phyloP scores from a whole-genome alignment of 768 basidiomycete species.

The Chalciporus pseudorubinellus region DNA sequence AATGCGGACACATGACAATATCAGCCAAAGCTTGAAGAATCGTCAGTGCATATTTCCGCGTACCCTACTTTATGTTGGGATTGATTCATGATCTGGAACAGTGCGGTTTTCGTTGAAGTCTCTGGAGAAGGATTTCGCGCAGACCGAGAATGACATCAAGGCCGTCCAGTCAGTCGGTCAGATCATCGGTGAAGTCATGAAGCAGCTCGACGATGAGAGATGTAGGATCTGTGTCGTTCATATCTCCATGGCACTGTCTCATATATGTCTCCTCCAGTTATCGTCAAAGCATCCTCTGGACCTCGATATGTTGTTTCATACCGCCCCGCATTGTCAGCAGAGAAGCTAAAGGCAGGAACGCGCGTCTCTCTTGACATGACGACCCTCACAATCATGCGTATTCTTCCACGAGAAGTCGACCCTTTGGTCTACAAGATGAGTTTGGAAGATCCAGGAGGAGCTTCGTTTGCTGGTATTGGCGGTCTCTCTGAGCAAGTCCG shows the following conservation, averaged over 20 bases:
- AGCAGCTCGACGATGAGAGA: slow-evolving; percentile 95
- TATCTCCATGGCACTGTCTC: neutral
- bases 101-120: slow-evolving; percentile 91
- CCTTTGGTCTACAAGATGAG: slow-evolving; percentile 99
- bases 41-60: slow-evolving; percentile 47
- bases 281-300: slow-evolving; percentile 97
- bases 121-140: slow-evolving; percentile 83
- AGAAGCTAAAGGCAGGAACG: slow-evolving; percentile 89
- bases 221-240: slow-evolving; percentile 52
- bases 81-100: slow-evolving; percentile 29
- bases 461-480: slow-evolving; percentile 95
- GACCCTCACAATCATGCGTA: slow-evolving; percentile 97
- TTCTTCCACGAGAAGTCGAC: slow-evolving; percentile 95
- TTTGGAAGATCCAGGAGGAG: slow-evolving; percentile 93
- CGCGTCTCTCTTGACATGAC: slow-evolving; percentile 99
- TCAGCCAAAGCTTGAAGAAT: slow-evolving; percentile 86
- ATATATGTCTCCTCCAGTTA: slow-evolving; percentile 51
- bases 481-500: slow-evolving; percentile 95
- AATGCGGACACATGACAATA: slow-evolving; percentile 88
- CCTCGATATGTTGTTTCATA: slow-evolving; percentile 99
- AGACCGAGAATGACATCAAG: slow-evolving; percentile 99
- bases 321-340: slow-evolving; percentile 85
- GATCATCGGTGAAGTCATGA: slow-evolving; percentile 98
- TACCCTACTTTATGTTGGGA: neutral
- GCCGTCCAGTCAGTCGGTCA: slow-evolving; percentile 98